Evolutionary conservation across 805 yeast species (phyloP).

Genomic region (Wickerhamiella vanderwaltii): DNA sequence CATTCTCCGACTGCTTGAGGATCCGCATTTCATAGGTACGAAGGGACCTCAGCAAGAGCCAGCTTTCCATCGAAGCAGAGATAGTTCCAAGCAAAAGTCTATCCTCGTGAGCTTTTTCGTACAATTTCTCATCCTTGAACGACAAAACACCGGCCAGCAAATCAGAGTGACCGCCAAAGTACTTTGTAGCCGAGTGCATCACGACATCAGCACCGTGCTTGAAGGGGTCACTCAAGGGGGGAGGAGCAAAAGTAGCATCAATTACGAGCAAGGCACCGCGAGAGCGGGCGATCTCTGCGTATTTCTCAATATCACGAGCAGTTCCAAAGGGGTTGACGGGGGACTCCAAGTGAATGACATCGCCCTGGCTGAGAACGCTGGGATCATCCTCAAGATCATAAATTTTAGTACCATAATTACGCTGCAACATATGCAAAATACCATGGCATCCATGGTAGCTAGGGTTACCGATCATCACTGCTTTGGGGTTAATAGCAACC

Average conservation of each 20-base stretch:
- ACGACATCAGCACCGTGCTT: constrained; percentile 74
- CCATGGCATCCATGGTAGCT: constrained; percentile 82
- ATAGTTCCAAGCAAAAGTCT: constrained; percentile 67
- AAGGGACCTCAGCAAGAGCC: constrained; percentile 61
- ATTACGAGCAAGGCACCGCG: constrained; percentile 62
- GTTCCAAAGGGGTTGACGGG: constrained; percentile 80
- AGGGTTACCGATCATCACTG: constrained; percentile 51
- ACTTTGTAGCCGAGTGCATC: constrained; percentile 90
- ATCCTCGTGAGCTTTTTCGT: constrained; percentile 41
- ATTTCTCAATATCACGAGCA: constrained; percentile 47
- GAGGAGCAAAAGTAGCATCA: constrained; percentile 91
- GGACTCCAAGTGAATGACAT: constrained; percentile 54
- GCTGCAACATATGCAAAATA: constrained; percentile 47
- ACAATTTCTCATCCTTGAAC: background rate
- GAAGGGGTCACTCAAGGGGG: constrained; percentile 75
- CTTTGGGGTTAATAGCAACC: constrained; percentile 58
- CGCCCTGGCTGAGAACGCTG: constrained; percentile 49
- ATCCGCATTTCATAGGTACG: constrained; percentile 72
- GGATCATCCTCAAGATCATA: constrained; percentile 23
- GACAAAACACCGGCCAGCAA: constrained; percentile 69
- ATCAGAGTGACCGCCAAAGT: constrained; percentile 93
- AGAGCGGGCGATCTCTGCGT: constrained; percentile 59
- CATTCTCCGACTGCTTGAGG: constrained; percentile 49
- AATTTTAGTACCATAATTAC: constrained; percentile 40
- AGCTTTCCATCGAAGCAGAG: constrained; percentile 66